phyloP scores from a whole-genome alignment of 2,329 filamentous ascomycete species.

The Diaporthe citri region DNA sequence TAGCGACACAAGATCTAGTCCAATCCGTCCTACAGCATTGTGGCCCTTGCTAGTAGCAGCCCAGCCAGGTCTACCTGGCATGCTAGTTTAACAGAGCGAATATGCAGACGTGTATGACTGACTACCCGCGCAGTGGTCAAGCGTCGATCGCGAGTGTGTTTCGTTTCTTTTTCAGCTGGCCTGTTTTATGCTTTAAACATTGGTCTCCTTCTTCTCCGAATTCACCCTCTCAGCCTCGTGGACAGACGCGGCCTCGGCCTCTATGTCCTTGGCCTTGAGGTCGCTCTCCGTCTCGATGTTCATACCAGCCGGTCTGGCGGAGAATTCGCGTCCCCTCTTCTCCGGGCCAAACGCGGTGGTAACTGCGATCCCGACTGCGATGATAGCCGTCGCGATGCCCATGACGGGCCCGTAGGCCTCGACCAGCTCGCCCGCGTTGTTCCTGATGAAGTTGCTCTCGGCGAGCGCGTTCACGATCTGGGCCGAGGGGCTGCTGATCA shows the following conservation, averaged over 20 bases:
- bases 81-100: not conserved
- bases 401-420: conserved; percentile 82
- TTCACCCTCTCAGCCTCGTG: conserved; percentile 24
- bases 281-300: conserved; percentile 47
- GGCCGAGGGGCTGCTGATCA: conserved; percentile 78
- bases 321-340: conserved; percentile 78
- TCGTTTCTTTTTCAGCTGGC: not conserved
- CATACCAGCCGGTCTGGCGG: conserved; percentile 66
- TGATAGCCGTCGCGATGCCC: conserved; percentile 82
- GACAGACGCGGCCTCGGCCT: conserved; percentile 22
- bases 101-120: not conserved
- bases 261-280: conserved; percentile 40
- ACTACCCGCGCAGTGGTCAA: not conserved
- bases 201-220: conserved; percentile 29
- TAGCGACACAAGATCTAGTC: not conserved
- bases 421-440: conserved; percentile 66
- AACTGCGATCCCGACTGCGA: conserved; percentile 75
- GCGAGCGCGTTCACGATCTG: conserved; percentile 84
- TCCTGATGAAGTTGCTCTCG: conserved; percentile 70
- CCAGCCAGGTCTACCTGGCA: not conserved
- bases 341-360: conserved; percentile 80
- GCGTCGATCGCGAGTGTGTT: not conserved
- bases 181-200: not conserved
- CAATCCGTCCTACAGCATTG: not conserved
- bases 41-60: not conserved